phyloP scores from a whole-genome alignment of 139 green algal genomes.

The Picochlorum sp. region DNA sequence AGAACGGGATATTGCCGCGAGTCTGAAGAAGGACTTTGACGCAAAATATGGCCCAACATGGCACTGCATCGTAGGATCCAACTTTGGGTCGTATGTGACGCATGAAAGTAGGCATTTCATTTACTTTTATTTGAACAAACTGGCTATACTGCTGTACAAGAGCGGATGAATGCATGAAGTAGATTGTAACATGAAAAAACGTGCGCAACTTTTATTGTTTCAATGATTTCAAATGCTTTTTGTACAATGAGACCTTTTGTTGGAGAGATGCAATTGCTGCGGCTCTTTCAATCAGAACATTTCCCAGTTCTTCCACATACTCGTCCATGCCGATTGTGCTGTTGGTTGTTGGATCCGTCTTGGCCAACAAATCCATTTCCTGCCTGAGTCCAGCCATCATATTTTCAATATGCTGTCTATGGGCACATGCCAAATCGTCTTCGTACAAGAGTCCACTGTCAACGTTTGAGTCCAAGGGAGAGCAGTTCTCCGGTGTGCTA shows the following conservation, averaged over 20 bases:
- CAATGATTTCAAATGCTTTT: background rate
- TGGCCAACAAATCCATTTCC: slow-evolving; percentile 58
- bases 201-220: background rate
- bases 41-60: slow-evolving; percentile 95
- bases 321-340: slow-evolving; percentile 7
- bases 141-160: slow-evolving; percentile 88
- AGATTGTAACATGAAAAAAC: no score
- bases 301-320: slow-evolving; percentile 23
- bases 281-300: slow-evolving; percentile 17
- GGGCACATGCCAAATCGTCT: slow-evolving; percentile 77
- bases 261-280: slow-evolving; percentile 22
- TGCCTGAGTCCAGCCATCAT: slow-evolving; percentile 76
- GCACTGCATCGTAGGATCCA: slow-evolving; percentile 97
- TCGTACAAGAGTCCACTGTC: slow-evolving; percentile 72
- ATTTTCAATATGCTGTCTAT: slow-evolving; percentile 80
- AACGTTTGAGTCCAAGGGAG: background rate
- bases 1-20: slow-evolving; percentile 97
- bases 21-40: slow-evolving; percentile 99
- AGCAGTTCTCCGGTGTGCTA: slow-evolving; percentile 9
- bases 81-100: slow-evolving; percentile 89
- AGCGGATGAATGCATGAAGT: slow-evolving; percentile 58
- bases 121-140: slow-evolving; percentile 88
- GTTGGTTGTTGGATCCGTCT: slow-evolving; percentile 22
- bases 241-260: slow-evolving; percentile 13
- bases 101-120: slow-evolving; percentile 99